A percentile compares a stretch with the other conserved stretches of the same genome.
Conservation (phyloP, 2,329 filamentous ascomycete genomes). For the Penicillium sumatraense region DNA sequence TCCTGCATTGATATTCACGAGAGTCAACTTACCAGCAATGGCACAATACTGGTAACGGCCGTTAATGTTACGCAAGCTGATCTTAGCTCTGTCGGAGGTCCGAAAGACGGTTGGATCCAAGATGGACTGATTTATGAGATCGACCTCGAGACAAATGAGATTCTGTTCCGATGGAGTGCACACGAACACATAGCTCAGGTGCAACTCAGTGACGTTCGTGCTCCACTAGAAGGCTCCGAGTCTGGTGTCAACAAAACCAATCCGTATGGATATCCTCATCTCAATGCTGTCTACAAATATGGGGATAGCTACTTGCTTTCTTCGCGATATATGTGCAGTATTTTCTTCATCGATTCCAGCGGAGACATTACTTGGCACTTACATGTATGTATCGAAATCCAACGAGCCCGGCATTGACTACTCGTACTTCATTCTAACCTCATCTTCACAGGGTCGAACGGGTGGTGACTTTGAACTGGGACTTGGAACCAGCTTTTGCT, state of each 20-base stretch:
- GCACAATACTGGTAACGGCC: constrained; percentile 32
- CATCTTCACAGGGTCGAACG: constrained; percentile 23
- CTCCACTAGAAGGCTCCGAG: constrained; percentile 12
- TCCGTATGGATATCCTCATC: constrained; percentile 29
- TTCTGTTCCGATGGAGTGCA: constrained; percentile 35
- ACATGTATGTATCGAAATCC: constrained; percentile 17
- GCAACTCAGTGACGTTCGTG: constrained; percentile 19
- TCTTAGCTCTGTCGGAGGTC: constrained; percentile 31
- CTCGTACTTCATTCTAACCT: not conserved
- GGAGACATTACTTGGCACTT: constrained; percentile 34
- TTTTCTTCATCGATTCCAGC: constrained; percentile 27
- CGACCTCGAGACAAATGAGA: constrained; percentile 32
- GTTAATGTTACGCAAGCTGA: constrained; percentile 33
- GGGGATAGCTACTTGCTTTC: constrained; percentile 28
- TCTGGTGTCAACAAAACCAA: constrained; percentile 14
- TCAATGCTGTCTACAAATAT: constrained; percentile 29
- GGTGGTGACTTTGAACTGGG: constrained; percentile 29
- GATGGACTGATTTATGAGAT: constrained; percentile 37
- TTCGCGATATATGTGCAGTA: constrained; percentile 27
- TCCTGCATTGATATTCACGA: constrained; percentile 36
- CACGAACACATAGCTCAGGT: constrained; percentile 28
- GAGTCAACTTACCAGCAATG: constrained; percentile 28
- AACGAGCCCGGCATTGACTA: not conserved
- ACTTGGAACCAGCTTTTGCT: constrained; percentile 28
- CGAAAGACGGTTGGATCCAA: constrained; percentile 32